phyloP scores from a whole-genome alignment of 2,329 filamentous ascomycete genomes.

The Xylariaceae sp. region DNA sequence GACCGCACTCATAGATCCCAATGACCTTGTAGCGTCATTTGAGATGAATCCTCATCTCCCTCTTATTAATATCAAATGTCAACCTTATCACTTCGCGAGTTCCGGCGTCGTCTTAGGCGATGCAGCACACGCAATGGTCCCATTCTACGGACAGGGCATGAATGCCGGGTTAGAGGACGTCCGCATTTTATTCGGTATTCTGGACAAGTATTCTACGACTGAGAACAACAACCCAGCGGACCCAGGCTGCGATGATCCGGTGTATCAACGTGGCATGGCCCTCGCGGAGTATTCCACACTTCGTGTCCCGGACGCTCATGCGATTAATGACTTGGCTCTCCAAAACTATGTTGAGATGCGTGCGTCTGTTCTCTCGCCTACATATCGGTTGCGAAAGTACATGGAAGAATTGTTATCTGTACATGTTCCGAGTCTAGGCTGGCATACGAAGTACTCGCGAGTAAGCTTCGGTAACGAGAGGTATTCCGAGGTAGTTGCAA shows the following conservation, averaged over 20 bases:
- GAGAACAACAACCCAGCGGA: constrained; percentile 38
- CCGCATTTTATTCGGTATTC: constrained; percentile 73
- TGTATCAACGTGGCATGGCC: constrained; percentile 62
- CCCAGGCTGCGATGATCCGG: constrained; percentile 39
- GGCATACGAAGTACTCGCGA: constrained; percentile 87
- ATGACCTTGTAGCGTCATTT: constrained; percentile 71
- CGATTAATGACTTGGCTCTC: constrained; percentile 88
- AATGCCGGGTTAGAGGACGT: constrained; percentile 96
- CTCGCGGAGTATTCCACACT: constrained; percentile 71
- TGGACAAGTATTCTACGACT: constrained; percentile 62
- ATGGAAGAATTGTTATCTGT: constrained; percentile 80
- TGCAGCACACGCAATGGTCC: constrained; percentile 95
- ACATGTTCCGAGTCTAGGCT: constrained; percentile 72
- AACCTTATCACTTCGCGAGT: constrained; percentile 75
- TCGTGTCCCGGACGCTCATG: constrained; percentile 73
- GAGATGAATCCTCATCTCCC: constrained; percentile 81
- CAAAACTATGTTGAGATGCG: constrained; percentile 96
- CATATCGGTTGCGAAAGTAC: constrained; percentile 78
- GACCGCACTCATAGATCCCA: constrained; percentile 62
- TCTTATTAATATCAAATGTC: constrained; percentile 89
- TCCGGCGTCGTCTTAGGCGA: constrained; percentile 86
- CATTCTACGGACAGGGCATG: constrained; percentile 98
- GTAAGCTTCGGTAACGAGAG: constrained; percentile 92
- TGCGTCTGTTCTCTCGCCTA: constrained; percentile 69
- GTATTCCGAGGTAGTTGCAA: constrained; percentile 75